Evolutionary conservation across 345 rosid genomes (phyloP).

Genomic region (Citropsis articulata): DNA sequence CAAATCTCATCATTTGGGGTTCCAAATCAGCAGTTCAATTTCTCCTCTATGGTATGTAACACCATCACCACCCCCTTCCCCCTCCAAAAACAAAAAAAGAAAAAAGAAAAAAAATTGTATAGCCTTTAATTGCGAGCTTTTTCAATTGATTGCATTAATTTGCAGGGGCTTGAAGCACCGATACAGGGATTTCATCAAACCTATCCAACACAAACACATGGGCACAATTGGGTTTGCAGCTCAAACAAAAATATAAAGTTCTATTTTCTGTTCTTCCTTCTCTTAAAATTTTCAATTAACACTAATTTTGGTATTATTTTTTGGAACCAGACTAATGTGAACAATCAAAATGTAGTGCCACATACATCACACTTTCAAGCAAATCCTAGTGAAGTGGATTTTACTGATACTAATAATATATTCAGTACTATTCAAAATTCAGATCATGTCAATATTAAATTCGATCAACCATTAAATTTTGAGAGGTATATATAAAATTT

Average conservation of each 20-base stretch:
- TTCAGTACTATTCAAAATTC: not conserved
- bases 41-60: too few relatives aligned
- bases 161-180: not conserved
- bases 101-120: too few relatives aligned
- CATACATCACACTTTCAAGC: not conserved
- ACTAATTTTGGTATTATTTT: not conserved
- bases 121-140: too few relatives aligned
- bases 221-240: not conserved
- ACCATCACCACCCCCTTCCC: too few relatives aligned
- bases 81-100: too few relatives aligned
- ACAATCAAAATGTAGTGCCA: not conserved
- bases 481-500: not conserved
- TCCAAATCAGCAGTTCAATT: too few relatives aligned
- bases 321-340: not conserved
- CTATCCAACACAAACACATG: not conserved
- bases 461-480: not conserved
- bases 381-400: not conserved
- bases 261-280: not conserved
- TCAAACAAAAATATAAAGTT: too few relatives aligned
- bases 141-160: not conserved
- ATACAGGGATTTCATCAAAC: not conserved
- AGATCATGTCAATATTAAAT: not conserved
- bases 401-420: too few relatives aligned
- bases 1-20: too few relatives aligned
- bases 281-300: not conserved